These are phyloP conservation scores for Fragaria ananassa DNA, from an alignment of 306 rosid species.

Conservation along the genomic window DNA sequence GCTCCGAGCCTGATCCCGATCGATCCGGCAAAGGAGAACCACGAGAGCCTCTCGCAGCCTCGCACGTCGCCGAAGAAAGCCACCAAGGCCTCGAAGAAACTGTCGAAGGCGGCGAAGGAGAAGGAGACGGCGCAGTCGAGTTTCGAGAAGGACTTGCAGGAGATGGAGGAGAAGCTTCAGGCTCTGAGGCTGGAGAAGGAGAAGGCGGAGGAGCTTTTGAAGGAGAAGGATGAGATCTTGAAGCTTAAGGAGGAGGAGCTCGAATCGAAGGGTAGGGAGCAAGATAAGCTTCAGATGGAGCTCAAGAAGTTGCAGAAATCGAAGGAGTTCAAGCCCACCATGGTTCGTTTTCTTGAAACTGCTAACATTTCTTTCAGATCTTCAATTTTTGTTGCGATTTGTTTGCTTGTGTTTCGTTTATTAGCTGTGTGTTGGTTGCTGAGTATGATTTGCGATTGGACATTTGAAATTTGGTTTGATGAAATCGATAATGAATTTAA, in stretches of 20 bases:
- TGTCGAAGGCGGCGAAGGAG: constrained; percentile 37
- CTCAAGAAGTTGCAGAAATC: constrained; percentile 72
- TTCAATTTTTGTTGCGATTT: neutral
- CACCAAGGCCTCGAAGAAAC: constrained; percentile 53
- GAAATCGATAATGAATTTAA: neutral
- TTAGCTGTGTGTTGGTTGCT: neutral
- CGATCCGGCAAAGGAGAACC: constrained; percentile 40
- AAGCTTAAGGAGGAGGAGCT: constrained; percentile 77
- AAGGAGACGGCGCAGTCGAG: constrained; percentile 13
- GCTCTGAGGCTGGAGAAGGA: constrained; percentile 68
- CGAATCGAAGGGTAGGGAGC: constrained; percentile 44
- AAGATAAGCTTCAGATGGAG: constrained; percentile 73
- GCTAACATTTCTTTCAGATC: neutral
- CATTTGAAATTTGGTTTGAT: neutral
- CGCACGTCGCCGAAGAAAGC: constrained; percentile 44
- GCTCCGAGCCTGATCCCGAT: constrained; percentile 12
- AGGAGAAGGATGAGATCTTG: constrained; percentile 65
- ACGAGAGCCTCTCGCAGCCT: constrained; percentile 36
- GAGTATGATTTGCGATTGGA: neutral
- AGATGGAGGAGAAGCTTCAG: constrained; percentile 73
- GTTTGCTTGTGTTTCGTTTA: neutral
- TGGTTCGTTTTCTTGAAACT: constrained; percentile 40
- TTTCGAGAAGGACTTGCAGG: constrained; percentile 67
- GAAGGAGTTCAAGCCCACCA: constrained; percentile 85
- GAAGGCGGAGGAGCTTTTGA: constrained; percentile 74